A percentile compares a stretch with the other conserved stretches of the same genome.
Evolutionary conservation across 2,329 filamentous ascomycete species (phyloP).

Genomic region (Didymella pinodella): DNA sequence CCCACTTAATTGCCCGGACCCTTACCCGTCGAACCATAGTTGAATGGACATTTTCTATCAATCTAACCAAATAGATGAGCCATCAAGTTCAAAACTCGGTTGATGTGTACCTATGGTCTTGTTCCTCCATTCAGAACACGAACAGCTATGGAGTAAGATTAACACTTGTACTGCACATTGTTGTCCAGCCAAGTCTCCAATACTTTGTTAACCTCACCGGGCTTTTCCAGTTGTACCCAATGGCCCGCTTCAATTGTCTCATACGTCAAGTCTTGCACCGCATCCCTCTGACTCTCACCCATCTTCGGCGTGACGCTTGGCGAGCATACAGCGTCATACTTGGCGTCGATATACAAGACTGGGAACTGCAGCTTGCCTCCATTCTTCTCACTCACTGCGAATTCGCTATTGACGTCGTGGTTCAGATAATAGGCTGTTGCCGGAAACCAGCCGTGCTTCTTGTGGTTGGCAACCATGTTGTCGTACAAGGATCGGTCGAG

Average conservation of each 20-base stretch:
- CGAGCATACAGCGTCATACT: conserved; percentile 51
- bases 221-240: conserved; percentile 43
- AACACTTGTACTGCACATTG: conserved; percentile 17
- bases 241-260: conserved; percentile 54
- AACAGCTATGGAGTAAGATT: neutral
- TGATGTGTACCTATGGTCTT: neutral
- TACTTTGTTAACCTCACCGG: conserved; percentile 33
- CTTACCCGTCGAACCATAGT: neutral
- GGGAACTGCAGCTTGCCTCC: conserved; percentile 47
- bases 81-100: neutral
- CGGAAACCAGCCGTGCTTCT: conserved; percentile 53
- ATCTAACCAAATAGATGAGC: neutral
- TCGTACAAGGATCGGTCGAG: conserved; percentile 42
- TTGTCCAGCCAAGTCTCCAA: conserved; percentile 37
- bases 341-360: conserved; percentile 52
- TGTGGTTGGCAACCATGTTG: conserved; percentile 46
- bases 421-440: conserved; percentile 56
- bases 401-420: conserved; percentile 54
- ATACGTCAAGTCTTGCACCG: conserved; percentile 52
- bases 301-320: conserved; percentile 41
- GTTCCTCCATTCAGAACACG: neutral
- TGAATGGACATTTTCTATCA: neutral
- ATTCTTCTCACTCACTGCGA: conserved; percentile 51
- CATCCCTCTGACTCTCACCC: conserved; percentile 47
- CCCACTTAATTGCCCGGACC: conserved; percentile 2